Evolutionary conservation across 306 rosid species (phyloP).

Genomic region (Trichosanthes truncata): DNA sequence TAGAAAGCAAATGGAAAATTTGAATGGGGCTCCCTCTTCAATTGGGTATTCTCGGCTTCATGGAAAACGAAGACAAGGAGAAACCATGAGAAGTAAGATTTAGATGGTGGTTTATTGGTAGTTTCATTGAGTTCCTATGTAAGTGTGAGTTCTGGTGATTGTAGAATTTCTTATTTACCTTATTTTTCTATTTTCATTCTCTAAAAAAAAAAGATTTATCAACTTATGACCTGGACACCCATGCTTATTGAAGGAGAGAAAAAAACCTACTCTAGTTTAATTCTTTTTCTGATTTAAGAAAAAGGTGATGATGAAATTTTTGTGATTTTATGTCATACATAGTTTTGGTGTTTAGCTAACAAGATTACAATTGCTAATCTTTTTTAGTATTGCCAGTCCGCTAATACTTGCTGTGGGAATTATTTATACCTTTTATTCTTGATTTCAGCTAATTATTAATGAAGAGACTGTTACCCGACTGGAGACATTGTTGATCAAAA

Average conservation of each 20-base stretch:
- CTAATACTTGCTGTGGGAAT: not conserved
- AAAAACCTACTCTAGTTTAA: too few species aligned
- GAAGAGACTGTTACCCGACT: not conserved
- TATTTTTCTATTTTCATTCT: too few species aligned
- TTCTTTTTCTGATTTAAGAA: too few species aligned
- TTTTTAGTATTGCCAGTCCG: not conserved
- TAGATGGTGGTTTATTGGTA: not conserved
- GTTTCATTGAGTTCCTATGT: not conserved
- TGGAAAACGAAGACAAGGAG: not conserved
- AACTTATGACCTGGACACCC: too few species aligned
- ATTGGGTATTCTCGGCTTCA: not conserved
- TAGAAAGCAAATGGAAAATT: not conserved
- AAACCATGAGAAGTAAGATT: not conserved
- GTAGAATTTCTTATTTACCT: not conserved
- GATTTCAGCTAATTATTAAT: not conserved
- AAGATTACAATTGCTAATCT: not conserved
- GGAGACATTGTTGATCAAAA: not conserved
- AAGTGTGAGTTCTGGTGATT: not conserved
- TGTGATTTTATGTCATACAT: too few species aligned
- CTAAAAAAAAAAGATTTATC: too few species aligned
- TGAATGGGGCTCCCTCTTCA: not conserved
- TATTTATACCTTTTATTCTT: not conserved
- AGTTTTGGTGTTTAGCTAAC: not conserved
- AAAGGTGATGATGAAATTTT: too few species aligned
- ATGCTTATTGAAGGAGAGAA: too few species aligned